Conservation (phyloP, 2,329 filamentous ascomycete species). For the Tolypocladium amazonense region DNA sequence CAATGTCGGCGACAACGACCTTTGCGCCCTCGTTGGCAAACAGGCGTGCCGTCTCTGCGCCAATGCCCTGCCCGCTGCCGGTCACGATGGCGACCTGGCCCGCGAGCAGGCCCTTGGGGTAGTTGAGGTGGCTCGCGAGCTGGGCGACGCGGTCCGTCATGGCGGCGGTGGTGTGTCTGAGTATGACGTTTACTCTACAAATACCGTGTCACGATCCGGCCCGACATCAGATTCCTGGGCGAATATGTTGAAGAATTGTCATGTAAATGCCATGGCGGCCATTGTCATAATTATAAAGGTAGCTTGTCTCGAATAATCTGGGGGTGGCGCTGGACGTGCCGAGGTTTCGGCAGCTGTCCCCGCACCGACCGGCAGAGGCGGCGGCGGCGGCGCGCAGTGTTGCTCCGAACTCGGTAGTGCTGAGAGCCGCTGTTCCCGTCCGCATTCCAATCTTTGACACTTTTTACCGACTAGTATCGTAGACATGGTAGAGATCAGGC, state of each 20-base stretch:
- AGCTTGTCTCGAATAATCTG: background rate
- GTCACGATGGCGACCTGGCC: constrained; percentile 84
- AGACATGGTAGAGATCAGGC: too few relatives aligned
- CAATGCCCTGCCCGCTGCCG: constrained; percentile 77
- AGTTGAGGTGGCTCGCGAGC: constrained; percentile 71
- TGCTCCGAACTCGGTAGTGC: background rate
- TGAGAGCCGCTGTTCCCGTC: background rate
- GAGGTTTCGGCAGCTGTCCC: background rate
- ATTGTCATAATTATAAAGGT: too few relatives aligned
- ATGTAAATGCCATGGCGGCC: background rate
- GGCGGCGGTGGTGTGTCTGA: background rate
- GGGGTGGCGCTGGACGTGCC: background rate
- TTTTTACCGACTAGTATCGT: too few relatives aligned
- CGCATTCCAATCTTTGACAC: too few relatives aligned
- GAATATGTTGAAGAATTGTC: background rate
- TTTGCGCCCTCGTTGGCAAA: constrained; percentile 85
- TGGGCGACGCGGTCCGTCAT: constrained; percentile 56
- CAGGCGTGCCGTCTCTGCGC: constrained; percentile 68
- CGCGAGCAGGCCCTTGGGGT: constrained; percentile 65
- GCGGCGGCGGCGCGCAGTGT: background rate
- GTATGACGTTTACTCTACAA: background rate
- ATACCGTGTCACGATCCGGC: background rate
- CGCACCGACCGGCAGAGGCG: background rate
- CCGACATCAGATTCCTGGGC: background rate
- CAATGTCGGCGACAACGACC: constrained; percentile 76